Base-by-base conservation (phyloP, 805 yeast species). In the Kodamaea neixiangensis region DNA sequence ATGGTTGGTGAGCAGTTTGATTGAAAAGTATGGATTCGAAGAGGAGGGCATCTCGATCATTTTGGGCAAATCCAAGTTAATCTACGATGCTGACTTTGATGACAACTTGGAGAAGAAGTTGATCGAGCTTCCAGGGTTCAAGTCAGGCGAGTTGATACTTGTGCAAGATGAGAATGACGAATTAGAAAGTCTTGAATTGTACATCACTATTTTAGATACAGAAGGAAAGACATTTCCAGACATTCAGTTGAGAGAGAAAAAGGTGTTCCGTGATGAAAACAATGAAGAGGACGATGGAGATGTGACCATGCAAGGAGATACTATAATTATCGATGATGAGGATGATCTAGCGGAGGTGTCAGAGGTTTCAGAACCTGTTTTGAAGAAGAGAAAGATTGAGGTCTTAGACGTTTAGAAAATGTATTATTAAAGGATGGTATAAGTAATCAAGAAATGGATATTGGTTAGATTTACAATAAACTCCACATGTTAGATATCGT, bases 31-130 rank as follows among this genome's bases (percentile, higher is more conserved):
- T 58, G 75, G 73, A 0, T 89, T 82, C 62, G 63, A 65, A 17
- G 51, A 31, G 7, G 80, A 70, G 1, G 83, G 76, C 35, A 83
- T 86, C 35, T 77, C 89, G 2, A 62, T 88, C 5, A 77, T 86
- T 17, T 71, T 85, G 20, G 86, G 85, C 3, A 68, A 73, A 35
- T 79, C 81, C 33, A 78, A 79, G 56, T 74, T 94, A 53, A 64
- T 94, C 7, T 89, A 89, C 58, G 99, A 94, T 68, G 77, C 77
- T 51, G 99, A 93, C 61, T 91, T 89, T 65, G 96, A 89, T 46
- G 98, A 92, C 61, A 85, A 93, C 60, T 59, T 75, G 10, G 72
- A 69, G 0, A 73, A 71, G 31, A 64, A 75, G 0, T 68, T 94
- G 14, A 50, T 55, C 1, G 80, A 79, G 0, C 50, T 72, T 9